Percentiles rank a stretch among this genome's conserved stretches.
phyloP scores from a whole-genome alignment of 1,284 basidiomycete species.

The Inonotus hispidus region DNA sequence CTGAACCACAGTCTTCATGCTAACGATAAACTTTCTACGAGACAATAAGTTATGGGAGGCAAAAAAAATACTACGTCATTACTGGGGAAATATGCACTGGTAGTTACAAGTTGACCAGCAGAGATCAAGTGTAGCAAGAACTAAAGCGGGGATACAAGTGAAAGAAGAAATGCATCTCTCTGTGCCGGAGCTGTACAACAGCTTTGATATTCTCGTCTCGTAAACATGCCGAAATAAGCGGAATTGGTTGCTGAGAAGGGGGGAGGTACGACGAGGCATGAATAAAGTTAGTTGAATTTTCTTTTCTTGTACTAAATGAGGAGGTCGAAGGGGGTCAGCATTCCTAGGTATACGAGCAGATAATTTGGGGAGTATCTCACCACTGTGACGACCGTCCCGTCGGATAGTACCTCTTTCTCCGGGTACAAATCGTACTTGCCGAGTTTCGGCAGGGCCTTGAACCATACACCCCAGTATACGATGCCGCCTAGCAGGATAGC shows the following conservation, averaged over 20 bases:
- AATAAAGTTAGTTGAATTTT: background rate
- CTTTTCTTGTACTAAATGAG: background rate
- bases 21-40: background rate
- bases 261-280: no score
- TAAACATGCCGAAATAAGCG: no score
- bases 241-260: no score
- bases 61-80: background rate
- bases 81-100: background rate
- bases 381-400: slow-evolving; percentile 52
- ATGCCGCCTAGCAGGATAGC: slow-evolving; percentile 41
- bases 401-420: slow-evolving; percentile 41
- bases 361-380: slow-evolving; percentile 30
- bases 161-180: no score
- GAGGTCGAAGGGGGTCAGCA: background rate
- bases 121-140: background rate
- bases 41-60: background rate
- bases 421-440: slow-evolving; percentile 46
- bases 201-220: no score
- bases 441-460: slow-evolving; percentile 41
- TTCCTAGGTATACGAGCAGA: background rate
- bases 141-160: no score
- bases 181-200: no score
- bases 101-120: background rate
- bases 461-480: slow-evolving; percentile 53
- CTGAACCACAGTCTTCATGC: background rate